Evolutionary conservation across 176 grass and related monocot species (phyloP).

Genomic region (Saccharum spontaneum): DNA sequence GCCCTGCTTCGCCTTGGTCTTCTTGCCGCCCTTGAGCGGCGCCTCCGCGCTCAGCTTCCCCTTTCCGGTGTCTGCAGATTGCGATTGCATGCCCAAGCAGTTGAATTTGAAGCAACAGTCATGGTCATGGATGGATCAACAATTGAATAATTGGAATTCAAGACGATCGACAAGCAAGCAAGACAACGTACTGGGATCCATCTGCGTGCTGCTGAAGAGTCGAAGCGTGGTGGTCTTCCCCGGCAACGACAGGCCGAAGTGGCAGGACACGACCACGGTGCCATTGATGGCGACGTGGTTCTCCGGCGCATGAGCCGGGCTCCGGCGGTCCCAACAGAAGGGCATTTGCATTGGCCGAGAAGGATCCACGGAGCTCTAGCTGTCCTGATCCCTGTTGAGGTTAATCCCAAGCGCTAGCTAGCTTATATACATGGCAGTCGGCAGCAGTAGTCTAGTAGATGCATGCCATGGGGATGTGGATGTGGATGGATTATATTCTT

Average conservation of each 20-base stretch:
- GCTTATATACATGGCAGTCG: too few species aligned
- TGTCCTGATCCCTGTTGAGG: too few species aligned
- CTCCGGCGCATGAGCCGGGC: background rate
- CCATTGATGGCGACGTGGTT: conserved; percentile 47
- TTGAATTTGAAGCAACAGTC: too few species aligned
- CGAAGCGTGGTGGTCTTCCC: conserved; percentile 61
- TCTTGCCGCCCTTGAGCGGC: conserved; percentile 52
- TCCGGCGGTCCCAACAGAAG: conserved; percentile 30
- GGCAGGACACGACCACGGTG: conserved; percentile 58
- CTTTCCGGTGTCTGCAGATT: conserved; percentile 50
- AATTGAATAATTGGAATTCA: background rate
- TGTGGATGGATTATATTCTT: too few species aligned
- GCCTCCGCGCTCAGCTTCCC: conserved; percentile 61
- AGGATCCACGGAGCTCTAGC: background rate
- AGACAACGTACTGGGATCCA: conserved; percentile 54
- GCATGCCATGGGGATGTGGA: too few species aligned
- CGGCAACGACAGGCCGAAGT: conserved; percentile 27
- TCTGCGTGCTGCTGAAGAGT: conserved; percentile 70
- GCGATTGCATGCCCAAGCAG: too few species aligned
- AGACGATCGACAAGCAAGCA: background rate
- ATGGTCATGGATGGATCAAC: too few species aligned
- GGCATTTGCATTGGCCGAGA: conserved; percentile 45
- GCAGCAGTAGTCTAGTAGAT: too few species aligned
- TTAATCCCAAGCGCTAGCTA: too few species aligned
- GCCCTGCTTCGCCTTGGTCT: conserved; percentile 69